Conservation (phyloP, 495 filamentous ascomycete genomes). For the Platismatia glauca region DNA sequence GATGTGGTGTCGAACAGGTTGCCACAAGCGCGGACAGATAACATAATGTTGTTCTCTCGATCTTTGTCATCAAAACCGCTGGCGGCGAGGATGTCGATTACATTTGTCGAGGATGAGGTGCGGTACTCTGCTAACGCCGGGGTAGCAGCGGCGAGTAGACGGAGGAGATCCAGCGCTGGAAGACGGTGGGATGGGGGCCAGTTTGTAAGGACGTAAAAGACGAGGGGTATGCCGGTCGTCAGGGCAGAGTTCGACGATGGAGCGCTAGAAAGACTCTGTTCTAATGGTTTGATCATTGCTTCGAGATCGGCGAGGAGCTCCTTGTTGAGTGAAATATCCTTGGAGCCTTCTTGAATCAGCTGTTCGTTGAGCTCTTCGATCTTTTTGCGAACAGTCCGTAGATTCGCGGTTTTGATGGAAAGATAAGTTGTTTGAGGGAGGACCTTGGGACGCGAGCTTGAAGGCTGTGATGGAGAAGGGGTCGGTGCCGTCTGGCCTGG, state of each 20-base stretch:
- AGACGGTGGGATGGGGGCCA: slow-evolving; percentile 77
- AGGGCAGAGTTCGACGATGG: slow-evolving; percentile 28
- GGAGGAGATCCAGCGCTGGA: slow-evolving; percentile 76
- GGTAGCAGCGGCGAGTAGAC: slow-evolving; percentile 60
- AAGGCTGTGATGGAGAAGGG: slow-evolving; percentile 24
- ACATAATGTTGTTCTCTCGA: slow-evolving; percentile 72
- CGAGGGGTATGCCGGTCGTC: slow-evolving; percentile 44
- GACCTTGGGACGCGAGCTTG: slow-evolving; percentile 46
- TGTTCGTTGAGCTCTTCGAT: slow-evolving; percentile 60
- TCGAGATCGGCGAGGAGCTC: slow-evolving; percentile 53
- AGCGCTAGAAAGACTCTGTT: slow-evolving; percentile 30
- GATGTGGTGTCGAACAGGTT: slow-evolving; percentile 75
- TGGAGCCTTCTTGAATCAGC: slow-evolving; percentile 57
- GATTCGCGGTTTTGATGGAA: slow-evolving; percentile 53
- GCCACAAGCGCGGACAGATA: slow-evolving; percentile 69
- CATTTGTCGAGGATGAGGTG: slow-evolving; percentile 43
- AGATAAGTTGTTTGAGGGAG: slow-evolving; percentile 82
- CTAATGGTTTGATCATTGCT: slow-evolving; percentile 47
- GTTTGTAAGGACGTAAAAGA: slow-evolving; percentile 56
- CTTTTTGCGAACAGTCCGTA: slow-evolving; percentile 62
- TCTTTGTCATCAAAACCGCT: slow-evolving; percentile 47
- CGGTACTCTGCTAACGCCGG: slow-evolving; percentile 49
- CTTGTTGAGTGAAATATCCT: slow-evolving; percentile 64
- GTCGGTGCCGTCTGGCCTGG: slow-evolving; percentile 50
- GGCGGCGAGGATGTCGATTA: slow-evolving; percentile 35